A percentile compares a stretch with the other conserved stretches of the same genome.
Conservation (phyloP, 805 yeast genomes). For the Candida nemodendra region DNA sequence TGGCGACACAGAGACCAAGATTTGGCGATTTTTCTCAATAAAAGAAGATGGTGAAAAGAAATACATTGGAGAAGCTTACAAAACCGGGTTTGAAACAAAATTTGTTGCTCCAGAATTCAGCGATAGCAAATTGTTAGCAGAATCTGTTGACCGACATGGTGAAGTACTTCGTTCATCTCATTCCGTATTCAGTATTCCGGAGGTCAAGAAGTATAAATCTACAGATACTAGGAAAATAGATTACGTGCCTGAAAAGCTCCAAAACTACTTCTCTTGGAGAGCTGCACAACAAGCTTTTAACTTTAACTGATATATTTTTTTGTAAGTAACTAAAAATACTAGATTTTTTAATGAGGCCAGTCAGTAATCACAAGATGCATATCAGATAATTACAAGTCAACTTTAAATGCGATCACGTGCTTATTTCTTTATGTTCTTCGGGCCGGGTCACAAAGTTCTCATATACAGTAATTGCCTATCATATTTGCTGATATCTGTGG, state of each 20-base stretch:
- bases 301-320: too few species aligned
- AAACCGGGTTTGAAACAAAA: conserved; percentile 33
- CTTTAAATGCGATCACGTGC: too few species aligned
- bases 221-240: background rate
- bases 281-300: background rate
- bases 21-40: conserved; percentile 30
- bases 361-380: too few species aligned
- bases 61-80: conserved; percentile 20
- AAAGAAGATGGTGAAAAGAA: conserved; percentile 13
- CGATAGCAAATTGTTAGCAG: conserved; percentile 14
- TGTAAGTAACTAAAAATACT: too few species aligned
- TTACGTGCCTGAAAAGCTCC: background rate
- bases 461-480: too few species aligned
- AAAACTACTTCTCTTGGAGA: background rate
- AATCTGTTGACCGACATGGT: conserved; percentile 18
- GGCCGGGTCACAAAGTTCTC: too few species aligned
- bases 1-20: conserved; percentile 37
- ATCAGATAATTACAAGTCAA: too few species aligned
- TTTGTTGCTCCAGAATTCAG: background rate
- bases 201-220: conserved; percentile 5
- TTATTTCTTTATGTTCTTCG: too few species aligned
- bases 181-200: conserved; percentile 10
- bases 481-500: conserved; percentile 30
- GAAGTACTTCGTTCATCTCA: conserved; percentile 17
- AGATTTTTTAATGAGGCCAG: too few species aligned